phyloP scores from a whole-genome alignment of 495 filamentous ascomycete species.

The Eremomyces bilateralis region DNA sequence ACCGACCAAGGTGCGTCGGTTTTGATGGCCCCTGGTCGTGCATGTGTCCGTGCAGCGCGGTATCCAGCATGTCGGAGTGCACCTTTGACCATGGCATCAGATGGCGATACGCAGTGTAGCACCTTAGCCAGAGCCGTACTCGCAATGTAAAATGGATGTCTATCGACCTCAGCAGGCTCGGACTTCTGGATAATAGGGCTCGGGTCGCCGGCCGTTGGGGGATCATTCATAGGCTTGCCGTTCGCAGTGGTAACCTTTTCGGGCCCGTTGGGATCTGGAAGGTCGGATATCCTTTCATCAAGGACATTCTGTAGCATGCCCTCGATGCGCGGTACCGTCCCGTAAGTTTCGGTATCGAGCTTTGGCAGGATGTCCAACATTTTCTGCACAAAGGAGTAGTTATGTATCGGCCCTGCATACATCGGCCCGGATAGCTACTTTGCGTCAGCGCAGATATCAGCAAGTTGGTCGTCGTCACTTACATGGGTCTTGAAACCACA shows the following conservation, averaged over 20 bases:
- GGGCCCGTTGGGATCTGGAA: conserved; percentile 1
- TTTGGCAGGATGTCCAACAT: conserved; percentile 47
- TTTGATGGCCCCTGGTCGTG: conserved; percentile 68
- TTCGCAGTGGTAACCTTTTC: conserved; percentile 6
- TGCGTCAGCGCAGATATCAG: not conserved
- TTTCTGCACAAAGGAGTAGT: conserved; percentile 50
- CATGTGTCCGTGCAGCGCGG: conserved; percentile 58
- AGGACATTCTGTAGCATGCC: conserved; percentile 81
- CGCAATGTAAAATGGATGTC: conserved; percentile 72
- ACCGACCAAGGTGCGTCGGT: conserved; percentile 77
- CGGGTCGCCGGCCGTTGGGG: not conserved
- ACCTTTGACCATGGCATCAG: conserved; percentile 50
- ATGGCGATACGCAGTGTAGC: conserved; percentile 53
- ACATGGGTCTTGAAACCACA: conserved; percentile 67
- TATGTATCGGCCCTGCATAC: conserved; percentile 83
- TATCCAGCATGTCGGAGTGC: conserved; percentile 66
- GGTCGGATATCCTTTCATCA: conserved; percentile 31
- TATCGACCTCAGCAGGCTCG: conserved; percentile 32
- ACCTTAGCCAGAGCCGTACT: conserved; percentile 47
- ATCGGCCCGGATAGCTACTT: conserved; percentile 56
- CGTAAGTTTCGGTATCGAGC: conserved; percentile 41
- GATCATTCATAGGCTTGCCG: conserved; percentile 1
- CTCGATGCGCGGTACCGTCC: conserved; percentile 57
- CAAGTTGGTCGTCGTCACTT: conserved; percentile 1
- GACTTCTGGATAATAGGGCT: conserved; percentile 11